Evolutionary conservation across 1,284 basidiomycete genomes (phyloP).

Genomic region (Sphagnurus paluster): DNA sequence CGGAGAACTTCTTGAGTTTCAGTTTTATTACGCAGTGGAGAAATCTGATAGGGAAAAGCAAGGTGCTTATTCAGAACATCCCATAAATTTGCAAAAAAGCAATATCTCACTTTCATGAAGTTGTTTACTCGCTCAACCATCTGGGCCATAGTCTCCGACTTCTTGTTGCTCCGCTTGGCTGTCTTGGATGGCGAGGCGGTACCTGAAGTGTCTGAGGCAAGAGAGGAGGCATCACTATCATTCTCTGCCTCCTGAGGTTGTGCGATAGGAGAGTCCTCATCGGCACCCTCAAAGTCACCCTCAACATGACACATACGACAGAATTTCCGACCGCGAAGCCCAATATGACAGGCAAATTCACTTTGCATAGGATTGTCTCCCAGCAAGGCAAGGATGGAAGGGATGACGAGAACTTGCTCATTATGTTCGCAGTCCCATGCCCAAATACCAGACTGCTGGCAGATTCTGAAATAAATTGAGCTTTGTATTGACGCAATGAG

Average conservation of each 20-base stretch:
- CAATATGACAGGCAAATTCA: constrained; percentile 42
- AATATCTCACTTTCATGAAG: neutral
- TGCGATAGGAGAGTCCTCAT: no score
- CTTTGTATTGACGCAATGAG: neutral
- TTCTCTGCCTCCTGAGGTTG: no score
- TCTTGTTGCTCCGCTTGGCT: neutral
- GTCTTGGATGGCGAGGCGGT: neutral
- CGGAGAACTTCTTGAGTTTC: neutral
- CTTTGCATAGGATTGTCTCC: constrained; percentile 50
- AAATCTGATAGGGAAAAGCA: neutral
- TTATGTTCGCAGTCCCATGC: constrained; percentile 33
- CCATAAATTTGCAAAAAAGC: neutral
- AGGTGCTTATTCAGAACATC: neutral
- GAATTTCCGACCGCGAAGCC: constrained; percentile 36
- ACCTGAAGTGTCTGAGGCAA: neutral
- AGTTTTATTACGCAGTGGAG: neutral
- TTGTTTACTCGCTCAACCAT: neutral
- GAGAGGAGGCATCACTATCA: neutral
- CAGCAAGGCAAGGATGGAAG: constrained; percentile 33
- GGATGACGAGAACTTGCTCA: constrained; percentile 33
- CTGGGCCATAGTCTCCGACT: neutral
- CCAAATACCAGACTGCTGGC: constrained; percentile 31
- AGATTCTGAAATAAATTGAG: constrained; percentile 17
- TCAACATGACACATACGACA: constrained; percentile 37
- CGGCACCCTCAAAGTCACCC: constrained; percentile 14